Evolutionary conservation across 2,329 filamentous ascomycete species (phyloP).

Genomic region (Teratosphaeria zuluensis): DNA sequence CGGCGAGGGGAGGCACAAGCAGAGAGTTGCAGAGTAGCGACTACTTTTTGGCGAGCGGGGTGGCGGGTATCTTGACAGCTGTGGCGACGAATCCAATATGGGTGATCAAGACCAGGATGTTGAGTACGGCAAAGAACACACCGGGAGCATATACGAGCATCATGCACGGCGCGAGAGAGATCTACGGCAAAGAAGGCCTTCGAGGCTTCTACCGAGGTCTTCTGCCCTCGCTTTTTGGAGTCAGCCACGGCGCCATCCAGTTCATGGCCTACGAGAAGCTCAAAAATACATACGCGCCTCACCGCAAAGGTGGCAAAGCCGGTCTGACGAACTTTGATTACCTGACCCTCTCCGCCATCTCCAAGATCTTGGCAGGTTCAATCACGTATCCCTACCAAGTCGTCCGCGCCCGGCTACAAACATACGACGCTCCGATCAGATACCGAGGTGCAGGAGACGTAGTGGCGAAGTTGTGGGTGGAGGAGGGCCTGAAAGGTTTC

Average conservation of each 20-base stretch:
- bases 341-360: conserved; percentile 65
- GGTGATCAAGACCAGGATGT: conserved; percentile 97
- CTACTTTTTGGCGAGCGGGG: conserved; percentile 69
- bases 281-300: conserved; percentile 49
- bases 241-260: conserved; percentile 86
- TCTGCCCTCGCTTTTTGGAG: conserved; percentile 71
- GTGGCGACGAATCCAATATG: conserved; percentile 88
- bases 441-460: conserved; percentile 70
- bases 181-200: conserved; percentile 63
- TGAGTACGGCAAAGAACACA: conserved; percentile 66
- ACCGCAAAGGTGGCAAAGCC: conserved; percentile 24
- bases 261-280: conserved; percentile 87
- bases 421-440: conserved; percentile 65
- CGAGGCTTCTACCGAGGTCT: conserved; percentile 82
- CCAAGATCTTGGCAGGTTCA: conserved; percentile 82
- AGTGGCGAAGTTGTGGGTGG: conserved; percentile 60
- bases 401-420: conserved; percentile 77
- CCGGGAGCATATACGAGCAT: conserved; percentile 76
- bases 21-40: conserved; percentile 51
- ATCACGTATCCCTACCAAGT: conserved; percentile 95
- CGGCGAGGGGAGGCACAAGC: conserved; percentile 26
- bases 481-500: conserved; percentile 74
- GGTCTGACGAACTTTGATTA: conserved; percentile 64
- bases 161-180: conserved; percentile 55
- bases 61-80: conserved; percentile 63